Base-by-base conservation (phyloP, 768 basidiomycete species). In the Trametes coccinea region DNA sequence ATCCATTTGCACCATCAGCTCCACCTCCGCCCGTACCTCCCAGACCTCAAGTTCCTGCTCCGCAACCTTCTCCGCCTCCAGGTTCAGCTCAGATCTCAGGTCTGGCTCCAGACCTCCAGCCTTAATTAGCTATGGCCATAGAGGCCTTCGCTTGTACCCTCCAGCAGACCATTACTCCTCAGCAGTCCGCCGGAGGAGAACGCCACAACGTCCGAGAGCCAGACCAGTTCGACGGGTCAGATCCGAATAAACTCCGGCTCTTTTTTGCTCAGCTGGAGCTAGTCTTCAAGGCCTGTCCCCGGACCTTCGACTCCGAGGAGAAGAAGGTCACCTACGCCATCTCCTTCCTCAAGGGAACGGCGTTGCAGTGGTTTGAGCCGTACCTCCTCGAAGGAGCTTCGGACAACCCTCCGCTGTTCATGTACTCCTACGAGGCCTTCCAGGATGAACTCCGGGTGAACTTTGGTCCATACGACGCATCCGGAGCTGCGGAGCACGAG, bases 171-270 rank as follows among this genome's bases (percentile, higher is more conserved):
- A 34, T 34, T 13, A 13, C 17, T 3, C 33, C 37, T 43, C 27
- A 7, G 5, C 5, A 22, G 6, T 31, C 53, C 11, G 29, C 11
- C 16, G 22, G 22, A 6, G 29, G 40, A 5, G 34, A 57, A 43
- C 34, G 56, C 6, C 2, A 57, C 59, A 64, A 64, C 13, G 59
- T 61, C 59, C 31, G 53, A 0, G 59, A 64, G n/a, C 63, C 39
- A 14, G 59, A 64, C 37, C 57, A 43, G 10, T 64, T 64, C 44
- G 54, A 64, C 41, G 53, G 59, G 10, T 61, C 63, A 8, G 41
- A 61, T 22, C 53, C 63, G 5, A 45, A 46, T 31, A 64, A 64
- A 52, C 63, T 56, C 59, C 37, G 54, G 10, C 27, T 17, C 0
- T 64, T 64, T 40, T 44, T 64, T 14, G 47, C 47, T 4, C 56